Conservation (phyloP, 78 protist species). For the slime mould (Dictyostelium discoideum) region dicty_2.7 NC_007091.3:2764001-2764500, state of each 20-base stretch:
- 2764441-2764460: neutral
- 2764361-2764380: neutral
- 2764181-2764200: neutral
- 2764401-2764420: neutral
- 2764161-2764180: neutral
- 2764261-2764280: neutral
- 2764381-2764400: neutral
- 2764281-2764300: neutral
- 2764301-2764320: neutral
- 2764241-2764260: neutral
- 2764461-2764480: neutral
- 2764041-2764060: neutral
- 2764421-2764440: neutral
- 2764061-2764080: neutral
- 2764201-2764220: neutral
- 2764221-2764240: neutral
- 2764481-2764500: neutral
- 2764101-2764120: neutral
- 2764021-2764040: neutral
- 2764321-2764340: neutral
- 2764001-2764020: neutral
- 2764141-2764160: neutral
- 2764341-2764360: neutral
- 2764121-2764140: neutral
- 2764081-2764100: neutral